These are phyloP conservation scores for Porodaedalea pini DNA, from an alignment of 1,284 basidiomycete genomes.

Conservation along the genomic window DNA sequence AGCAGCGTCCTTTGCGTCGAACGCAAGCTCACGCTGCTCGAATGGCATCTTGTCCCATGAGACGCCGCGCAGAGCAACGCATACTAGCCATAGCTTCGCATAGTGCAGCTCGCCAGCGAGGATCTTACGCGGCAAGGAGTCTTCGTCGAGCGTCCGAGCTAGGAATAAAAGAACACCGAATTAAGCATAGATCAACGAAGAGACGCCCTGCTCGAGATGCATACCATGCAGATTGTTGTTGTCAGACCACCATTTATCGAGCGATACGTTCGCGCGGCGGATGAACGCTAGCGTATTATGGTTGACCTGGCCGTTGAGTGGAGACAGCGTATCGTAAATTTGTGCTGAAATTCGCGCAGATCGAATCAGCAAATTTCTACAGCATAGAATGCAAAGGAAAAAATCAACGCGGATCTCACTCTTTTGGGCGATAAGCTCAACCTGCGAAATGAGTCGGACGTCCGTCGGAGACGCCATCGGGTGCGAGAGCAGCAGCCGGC, in stretches of 20 bases:
- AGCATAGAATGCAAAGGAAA: neutral
- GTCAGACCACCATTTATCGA: conserved; percentile 87
- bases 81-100: conserved; percentile 90
- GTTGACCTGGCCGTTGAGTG: conserved; percentile 83
- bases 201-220: neutral
- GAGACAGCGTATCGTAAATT: conserved; percentile 84
- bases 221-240: conserved; percentile 77
- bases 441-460: conserved; percentile 79
- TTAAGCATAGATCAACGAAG: neutral
- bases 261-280: conserved; percentile 75
- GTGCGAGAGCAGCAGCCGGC: conserved; percentile 75
- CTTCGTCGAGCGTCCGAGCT: conserved; percentile 80
- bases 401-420: conserved; percentile 44
- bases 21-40: conserved; percentile 89
- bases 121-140: conserved; percentile 80
- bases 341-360: conserved; percentile 51
- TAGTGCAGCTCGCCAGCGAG: conserved; percentile 86
- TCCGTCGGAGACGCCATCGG: conserved; percentile 83
- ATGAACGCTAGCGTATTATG: conserved; percentile 83
- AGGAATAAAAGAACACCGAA: conserved; percentile 7
- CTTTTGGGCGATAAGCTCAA: conserved; percentile 90
- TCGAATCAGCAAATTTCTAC: neutral
- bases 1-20: conserved; percentile 91
- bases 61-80: conserved; percentile 85
- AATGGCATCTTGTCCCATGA: conserved; percentile 94